phyloP scores from a whole-genome alignment of 1,284 basidiomycete genomes.

The Cryptococcus depauperatus region DNA sequence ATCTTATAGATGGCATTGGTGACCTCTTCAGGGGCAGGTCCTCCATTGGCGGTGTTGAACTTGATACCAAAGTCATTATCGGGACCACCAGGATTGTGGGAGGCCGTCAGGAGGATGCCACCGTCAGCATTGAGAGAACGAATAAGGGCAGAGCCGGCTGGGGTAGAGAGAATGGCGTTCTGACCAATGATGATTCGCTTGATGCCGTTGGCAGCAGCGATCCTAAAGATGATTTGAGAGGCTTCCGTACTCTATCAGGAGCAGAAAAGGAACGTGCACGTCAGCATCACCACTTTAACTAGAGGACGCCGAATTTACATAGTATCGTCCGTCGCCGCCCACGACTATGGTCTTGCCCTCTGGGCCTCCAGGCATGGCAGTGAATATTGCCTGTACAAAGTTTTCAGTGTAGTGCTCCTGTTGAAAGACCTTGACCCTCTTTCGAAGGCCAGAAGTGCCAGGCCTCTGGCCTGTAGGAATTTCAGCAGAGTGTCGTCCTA shows the following conservation, averaged over 20 bases:
- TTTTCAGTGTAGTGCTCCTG: slow-evolving; percentile 97
- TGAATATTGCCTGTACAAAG: slow-evolving; percentile 91
- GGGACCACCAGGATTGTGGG: slow-evolving; percentile 96
- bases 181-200: slow-evolving; percentile 82
- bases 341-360: slow-evolving; percentile 74
- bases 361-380: slow-evolving; percentile 71
- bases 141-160: slow-evolving; percentile 92
- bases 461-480: slow-evolving; percentile 64
- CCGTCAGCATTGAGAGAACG: slow-evolving; percentile 92
- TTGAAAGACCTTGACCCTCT: slow-evolving; percentile 92
- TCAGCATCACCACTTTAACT: not conserved
- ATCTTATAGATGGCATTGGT: slow-evolving; percentile 90
- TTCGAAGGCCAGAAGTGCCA: slow-evolving; percentile 87
- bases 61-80: slow-evolving; percentile 99
- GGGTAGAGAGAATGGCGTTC: slow-evolving; percentile 87
- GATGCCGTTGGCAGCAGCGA: slow-evolving; percentile 86
- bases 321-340: slow-evolving; percentile 95
- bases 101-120: slow-evolving; percentile 94
- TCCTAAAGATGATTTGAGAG: slow-evolving; percentile 80
- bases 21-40: slow-evolving; percentile 88
- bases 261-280: not conserved
- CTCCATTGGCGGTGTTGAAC: slow-evolving; percentile 95
- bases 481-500: not conserved
- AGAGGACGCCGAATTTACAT: slow-evolving; percentile 37
- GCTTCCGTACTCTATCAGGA: slow-evolving; percentile 56